Evolutionary conservation across 352 stramenopile genomes (phyloP).

Genomic region (Pythium guiyangense): DNA sequence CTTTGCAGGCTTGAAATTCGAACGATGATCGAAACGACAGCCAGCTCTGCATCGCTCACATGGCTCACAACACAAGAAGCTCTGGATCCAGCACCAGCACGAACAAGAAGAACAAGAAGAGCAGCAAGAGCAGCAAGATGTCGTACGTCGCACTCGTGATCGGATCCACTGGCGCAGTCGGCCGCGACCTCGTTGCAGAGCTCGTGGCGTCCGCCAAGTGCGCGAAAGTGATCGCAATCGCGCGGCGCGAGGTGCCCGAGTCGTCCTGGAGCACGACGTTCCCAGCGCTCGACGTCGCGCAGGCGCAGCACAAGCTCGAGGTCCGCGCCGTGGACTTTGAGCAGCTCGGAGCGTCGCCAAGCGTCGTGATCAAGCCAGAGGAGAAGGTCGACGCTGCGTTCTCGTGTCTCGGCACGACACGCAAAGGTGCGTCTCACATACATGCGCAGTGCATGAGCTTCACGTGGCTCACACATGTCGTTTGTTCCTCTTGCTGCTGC

Average conservation of each 20-base stretch:
- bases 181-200: conserved; percentile 62
- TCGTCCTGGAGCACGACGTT: conserved; percentile 35
- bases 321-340: conserved; percentile 55
- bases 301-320: conserved; percentile 44
- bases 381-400: conserved; percentile 65
- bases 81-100: no score
- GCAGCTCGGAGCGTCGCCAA: conserved; percentile 24
- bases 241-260: conserved; percentile 48
- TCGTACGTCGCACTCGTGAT: conserved; percentile 66
- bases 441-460: not conserved
- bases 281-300: conserved; percentile 30
- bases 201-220: conserved; percentile 52
- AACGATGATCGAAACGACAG: no score
- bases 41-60: no score
- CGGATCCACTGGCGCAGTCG: conserved; percentile 65
- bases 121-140: conserved; percentile 5
- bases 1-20: no score
- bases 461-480: not conserved
- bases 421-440: conserved; percentile 28
- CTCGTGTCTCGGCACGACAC: conserved; percentile 67
- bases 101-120: no score
- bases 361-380: conserved; percentile 13
- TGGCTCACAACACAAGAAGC: no score
- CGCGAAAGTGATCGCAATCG: conserved; percentile 51
- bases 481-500: not conserved